Conservation (phyloP, 192 early-diverging fungal species). For the Linderina pennispora region DNA sequence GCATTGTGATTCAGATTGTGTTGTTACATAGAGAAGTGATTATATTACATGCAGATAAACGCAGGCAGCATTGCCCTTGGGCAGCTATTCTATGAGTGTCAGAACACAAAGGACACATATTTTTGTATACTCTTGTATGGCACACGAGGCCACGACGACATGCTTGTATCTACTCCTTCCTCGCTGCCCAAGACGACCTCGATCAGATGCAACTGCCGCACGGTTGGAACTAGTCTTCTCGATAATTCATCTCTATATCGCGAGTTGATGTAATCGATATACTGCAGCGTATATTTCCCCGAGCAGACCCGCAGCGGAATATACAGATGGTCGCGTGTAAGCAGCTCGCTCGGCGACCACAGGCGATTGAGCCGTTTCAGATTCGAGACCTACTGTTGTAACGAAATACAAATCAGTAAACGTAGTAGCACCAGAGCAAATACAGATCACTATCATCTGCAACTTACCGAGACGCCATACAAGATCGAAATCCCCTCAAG, state of each 20-base stretch:
- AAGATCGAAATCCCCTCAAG: conserved; percentile 33
- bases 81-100: no score
- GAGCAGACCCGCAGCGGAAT: conserved; percentile 38
- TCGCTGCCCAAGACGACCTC: conserved; percentile 31
- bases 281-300: conserved; percentile 12
- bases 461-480: conserved; percentile 32
- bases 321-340: conserved; percentile 28
- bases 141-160: conserved; percentile 25
- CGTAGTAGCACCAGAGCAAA: background rate
- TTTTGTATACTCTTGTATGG: conserved; percentile 28
- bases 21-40: no score
- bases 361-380: conserved; percentile 40
- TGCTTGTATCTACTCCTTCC: no score
- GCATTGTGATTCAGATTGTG: no score
- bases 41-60: no score
- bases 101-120: no score
- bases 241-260: conserved; percentile 2
- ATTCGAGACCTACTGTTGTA: conserved; percentile 36
- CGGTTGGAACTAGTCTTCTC: background rate
- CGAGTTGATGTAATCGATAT: conserved; percentile 22
- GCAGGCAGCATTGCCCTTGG: no score
- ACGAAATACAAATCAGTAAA: background rate
- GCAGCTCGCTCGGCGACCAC: conserved; percentile 36
- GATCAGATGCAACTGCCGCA: conserved; percentile 16
- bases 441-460: no score